These are phyloP conservation scores for Prinsepia uniflora DNA, from an alignment of 306 rosid species.

Conservation along the genomic window DNA sequence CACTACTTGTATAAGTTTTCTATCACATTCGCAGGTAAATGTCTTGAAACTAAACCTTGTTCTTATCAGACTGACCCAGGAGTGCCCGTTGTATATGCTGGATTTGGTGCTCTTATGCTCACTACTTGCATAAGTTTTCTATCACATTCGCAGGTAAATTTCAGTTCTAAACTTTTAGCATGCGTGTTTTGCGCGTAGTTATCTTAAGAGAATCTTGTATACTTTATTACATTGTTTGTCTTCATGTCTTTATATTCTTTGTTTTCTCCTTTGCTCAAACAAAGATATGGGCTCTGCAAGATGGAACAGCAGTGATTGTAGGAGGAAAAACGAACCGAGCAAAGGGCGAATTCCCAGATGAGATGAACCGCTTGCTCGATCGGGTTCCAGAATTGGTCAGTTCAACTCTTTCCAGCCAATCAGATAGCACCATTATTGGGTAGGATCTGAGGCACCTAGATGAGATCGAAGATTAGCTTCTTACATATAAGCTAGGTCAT, in stretches of 20 bases:
- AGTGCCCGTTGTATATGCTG: constrained; percentile 90
- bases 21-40: constrained; percentile 85
- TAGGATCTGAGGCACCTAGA: constrained; percentile 29
- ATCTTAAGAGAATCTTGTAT: too few species aligned
- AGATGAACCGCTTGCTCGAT: constrained; percentile 79
- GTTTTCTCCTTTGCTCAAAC: constrained; percentile 35
- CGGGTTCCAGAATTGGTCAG: constrained; percentile 70
- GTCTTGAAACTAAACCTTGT: constrained; percentile 20
- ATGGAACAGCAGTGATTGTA: constrained; percentile 68
- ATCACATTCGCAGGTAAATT: constrained; percentile 82
- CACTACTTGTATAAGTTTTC: constrained; percentile 65
- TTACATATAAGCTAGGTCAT: too few species aligned
- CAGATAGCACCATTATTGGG: constrained; percentile 33
- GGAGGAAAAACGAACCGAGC: constrained; percentile 93
- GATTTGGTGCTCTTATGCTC: constrained; percentile 97
- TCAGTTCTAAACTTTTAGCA: background rate
- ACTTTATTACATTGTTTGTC: too few species aligned
- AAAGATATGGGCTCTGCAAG: constrained; percentile 96
- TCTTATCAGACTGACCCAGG: constrained; percentile 83
- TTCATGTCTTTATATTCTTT: background rate
- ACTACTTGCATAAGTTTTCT: constrained; percentile 91
- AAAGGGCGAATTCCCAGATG: constrained; percentile 76
- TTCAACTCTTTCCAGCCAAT: constrained; percentile 41
- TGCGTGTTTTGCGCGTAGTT: too few species aligned
- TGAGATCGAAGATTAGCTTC: constrained; percentile 14